Evolutionary conservation across 2,329 filamentous ascomycete genomes (phyloP).

Genomic region (Sarocladium kiliense): DNA sequence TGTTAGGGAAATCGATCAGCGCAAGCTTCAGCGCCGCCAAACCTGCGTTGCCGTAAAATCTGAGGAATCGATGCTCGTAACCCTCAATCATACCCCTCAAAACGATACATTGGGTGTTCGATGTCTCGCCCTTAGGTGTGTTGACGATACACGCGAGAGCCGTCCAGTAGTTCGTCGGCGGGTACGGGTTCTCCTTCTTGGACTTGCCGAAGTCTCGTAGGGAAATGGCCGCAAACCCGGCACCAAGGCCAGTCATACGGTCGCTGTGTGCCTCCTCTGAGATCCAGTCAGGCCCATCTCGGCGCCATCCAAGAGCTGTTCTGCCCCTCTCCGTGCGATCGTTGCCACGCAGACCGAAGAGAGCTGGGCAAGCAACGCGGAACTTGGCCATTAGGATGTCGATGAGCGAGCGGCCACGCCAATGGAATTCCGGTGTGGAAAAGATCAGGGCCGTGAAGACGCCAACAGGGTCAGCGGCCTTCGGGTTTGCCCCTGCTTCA

Average conservation of each 20-base stretch:
- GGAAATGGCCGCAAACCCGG: constrained; percentile 78
- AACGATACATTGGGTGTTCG: constrained; percentile 68
- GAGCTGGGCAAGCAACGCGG: constrained; percentile 70
- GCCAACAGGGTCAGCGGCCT: constrained; percentile 73
- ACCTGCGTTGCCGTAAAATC: constrained; percentile 74
- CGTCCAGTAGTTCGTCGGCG: constrained; percentile 77
- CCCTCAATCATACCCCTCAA: constrained; percentile 67
- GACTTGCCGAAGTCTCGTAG: constrained; percentile 76
- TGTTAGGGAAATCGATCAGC: constrained; percentile 66
- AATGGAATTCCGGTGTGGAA: constrained; percentile 60
- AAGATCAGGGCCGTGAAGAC: constrained; percentile 72
- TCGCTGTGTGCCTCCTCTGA: constrained; percentile 70
- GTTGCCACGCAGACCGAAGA: constrained; percentile 77
- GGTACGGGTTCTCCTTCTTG: constrained; percentile 66
- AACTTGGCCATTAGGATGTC: constrained; percentile 86
- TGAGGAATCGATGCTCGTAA: constrained; percentile 69
- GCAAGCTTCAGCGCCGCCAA: constrained; percentile 66
- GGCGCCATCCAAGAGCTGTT: constrained; percentile 67
- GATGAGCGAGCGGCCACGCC: constrained; percentile 63
- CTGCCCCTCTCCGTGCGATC: constrained; percentile 68
- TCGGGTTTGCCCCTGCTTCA: constrained; percentile 59
- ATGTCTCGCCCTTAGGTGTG: constrained; percentile 60
- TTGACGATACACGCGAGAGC: constrained; percentile 72
- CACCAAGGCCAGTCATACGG: constrained; percentile 76
- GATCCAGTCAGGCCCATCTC: constrained; percentile 54